Conservation (phyloP, 768 basidiomycete species). For the Hygrophorus russula region DNA sequence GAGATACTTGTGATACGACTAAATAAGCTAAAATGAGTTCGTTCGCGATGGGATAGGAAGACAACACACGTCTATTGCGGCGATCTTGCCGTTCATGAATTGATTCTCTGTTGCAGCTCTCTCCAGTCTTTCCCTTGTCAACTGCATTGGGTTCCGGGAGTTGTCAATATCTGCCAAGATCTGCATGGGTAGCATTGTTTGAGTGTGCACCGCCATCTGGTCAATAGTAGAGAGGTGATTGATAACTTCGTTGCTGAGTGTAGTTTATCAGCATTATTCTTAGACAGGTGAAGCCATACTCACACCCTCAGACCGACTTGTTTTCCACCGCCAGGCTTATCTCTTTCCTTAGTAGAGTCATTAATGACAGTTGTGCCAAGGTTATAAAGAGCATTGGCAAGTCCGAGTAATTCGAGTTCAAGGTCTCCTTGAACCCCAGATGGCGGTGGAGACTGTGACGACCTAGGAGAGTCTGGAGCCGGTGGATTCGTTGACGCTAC, state of each 20-base stretch:
- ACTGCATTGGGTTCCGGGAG: conserved; percentile 68
- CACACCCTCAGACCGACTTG: conserved; percentile 73
- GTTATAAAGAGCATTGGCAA: conserved; percentile 71
- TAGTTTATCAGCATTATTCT: not conserved
- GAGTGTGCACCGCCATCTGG: conserved; percentile 49
- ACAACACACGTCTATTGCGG: conserved; percentile 55
- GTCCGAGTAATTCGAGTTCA: conserved; percentile 64
- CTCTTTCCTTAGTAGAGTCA: conserved; percentile 71
- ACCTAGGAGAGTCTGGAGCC: conserved; percentile 59
- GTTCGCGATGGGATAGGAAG: not conserved
- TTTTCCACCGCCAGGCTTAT: conserved; percentile 59
- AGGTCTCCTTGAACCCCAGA: conserved; percentile 60
- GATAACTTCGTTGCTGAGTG: conserved; percentile 63
- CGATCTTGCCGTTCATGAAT: conserved; percentile 84
- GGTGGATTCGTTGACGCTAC: conserved; percentile 9
- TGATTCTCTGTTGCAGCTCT: conserved; percentile 83
- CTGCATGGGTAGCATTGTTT: conserved; percentile 64
- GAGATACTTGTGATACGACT: conserved; percentile 63
- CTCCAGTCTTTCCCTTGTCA: conserved; percentile 72
- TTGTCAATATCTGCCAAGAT: conserved; percentile 72
- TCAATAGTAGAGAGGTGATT: conserved; percentile 56
- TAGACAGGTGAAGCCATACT: conserved; percentile 11
- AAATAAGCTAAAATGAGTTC: conserved; percentile 2
- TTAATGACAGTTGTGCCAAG: conserved; percentile 76
- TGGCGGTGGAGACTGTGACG: conserved; percentile 66